Conservation (phyloP, 164 flowering plant species). For the Houttuynia cordata region DNA sequence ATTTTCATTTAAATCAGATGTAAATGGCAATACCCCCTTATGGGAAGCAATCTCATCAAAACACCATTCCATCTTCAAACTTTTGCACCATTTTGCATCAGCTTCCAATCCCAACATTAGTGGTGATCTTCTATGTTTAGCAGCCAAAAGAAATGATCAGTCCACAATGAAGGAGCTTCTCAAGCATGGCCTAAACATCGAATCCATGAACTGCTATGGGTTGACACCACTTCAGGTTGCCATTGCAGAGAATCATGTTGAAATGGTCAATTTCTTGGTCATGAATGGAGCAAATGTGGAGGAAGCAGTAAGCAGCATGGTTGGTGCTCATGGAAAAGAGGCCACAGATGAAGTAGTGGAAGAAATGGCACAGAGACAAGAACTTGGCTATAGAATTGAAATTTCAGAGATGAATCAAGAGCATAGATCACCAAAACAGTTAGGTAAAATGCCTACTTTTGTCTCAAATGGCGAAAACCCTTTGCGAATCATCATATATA, state of each 20-base stretch:
- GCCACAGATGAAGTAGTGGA: constrained; percentile 19
- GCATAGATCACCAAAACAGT: constrained; percentile 5
- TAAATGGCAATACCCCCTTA: constrained; percentile 61
- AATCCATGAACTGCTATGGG: constrained; percentile 43
- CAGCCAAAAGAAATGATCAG: constrained; percentile 53
- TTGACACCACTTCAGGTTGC: constrained; percentile 56
- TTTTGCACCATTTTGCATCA: constrained; percentile 48
- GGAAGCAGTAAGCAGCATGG: neutral
- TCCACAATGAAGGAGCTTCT: constrained; percentile 52
- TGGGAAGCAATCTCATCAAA: constrained; percentile 70
- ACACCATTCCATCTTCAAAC: constrained; percentile 52
- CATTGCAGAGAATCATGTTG: constrained; percentile 34
- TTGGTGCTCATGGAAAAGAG: neutral
- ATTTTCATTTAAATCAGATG: constrained; percentile 31
- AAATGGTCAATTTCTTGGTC: constrained; percentile 51
- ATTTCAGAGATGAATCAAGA: constrained; percentile 17
- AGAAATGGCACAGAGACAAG: constrained; percentile 34
- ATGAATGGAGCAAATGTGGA: constrained; percentile 51
- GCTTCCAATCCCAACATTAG: constrained; percentile 42
- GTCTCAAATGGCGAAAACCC: constrained; percentile 6
- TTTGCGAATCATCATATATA: constrained; percentile 58
- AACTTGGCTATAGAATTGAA: constrained; percentile 33
- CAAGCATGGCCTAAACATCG: constrained; percentile 44
- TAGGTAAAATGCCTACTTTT: constrained; percentile 2
- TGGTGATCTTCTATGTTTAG: constrained; percentile 70